Evolutionary conservation across 352 stramenopile species (phyloP), one percentile per base, ranked within the genome.

Genomic region (Thalassiosira delicatula): DNA sequence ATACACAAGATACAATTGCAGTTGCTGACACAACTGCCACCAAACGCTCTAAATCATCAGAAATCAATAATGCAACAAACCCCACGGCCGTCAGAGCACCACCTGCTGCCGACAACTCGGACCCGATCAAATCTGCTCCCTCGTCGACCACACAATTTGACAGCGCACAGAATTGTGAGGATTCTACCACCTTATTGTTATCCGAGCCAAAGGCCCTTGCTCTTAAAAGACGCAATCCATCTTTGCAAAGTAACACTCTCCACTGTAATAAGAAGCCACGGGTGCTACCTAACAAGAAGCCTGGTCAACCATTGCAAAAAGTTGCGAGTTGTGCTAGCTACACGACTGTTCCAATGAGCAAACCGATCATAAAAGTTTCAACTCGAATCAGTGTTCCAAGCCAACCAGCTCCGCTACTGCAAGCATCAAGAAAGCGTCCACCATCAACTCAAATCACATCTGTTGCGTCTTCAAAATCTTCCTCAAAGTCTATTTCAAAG

Each of bases 381-480:
- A 59, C 49, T 59, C 49, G n/a, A 14, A 59, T 59, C 19, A 59
- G 21, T 27, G 4, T 30, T 59, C 49, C 49, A 30, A 59, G 27
- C 30, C n/a, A 73, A 19, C 7, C 30, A 25, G 11, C 29, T 19
- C 25, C 56, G 35, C 29, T 21, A 49, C 32, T 53, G 11, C 25
- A 40, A 30, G 14, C 62, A 59, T 70, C 62, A 40, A 70, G 62
- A 44, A 70, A 76, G 37, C 51, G 44, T 32, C 12, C 54, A 29
- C 51, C 67, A 59, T 30, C 68, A 63, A 57, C 56, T 14, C 25
- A 32, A 40, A 51, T 51, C 2, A 35, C 25, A 57, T 57, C 66
- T 2, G n/a, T 67, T 27, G 19, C 40, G 40, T 14, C 62, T 29
- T 65, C 70, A 61, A 51, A 56, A 70, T 78, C 56, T 12, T 42